Evolutionary conservation across 2,329 filamentous ascomycete species (phyloP).

Genomic region (Metarhizium album): DNA sequence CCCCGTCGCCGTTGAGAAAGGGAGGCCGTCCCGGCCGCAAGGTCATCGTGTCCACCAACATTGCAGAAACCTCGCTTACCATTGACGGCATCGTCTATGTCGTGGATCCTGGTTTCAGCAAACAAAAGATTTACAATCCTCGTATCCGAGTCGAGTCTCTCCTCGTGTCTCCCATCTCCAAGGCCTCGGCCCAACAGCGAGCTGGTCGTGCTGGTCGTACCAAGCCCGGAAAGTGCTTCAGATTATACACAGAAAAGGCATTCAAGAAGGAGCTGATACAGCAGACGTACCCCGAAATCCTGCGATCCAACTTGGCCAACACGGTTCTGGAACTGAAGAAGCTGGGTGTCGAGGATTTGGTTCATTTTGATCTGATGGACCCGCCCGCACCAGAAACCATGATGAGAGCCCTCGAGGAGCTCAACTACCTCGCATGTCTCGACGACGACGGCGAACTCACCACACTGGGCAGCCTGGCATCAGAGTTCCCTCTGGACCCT

Average conservation of each 20-base stretch:
- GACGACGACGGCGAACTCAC: slow-evolving; percentile 96
- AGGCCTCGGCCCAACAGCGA: slow-evolving; percentile 91
- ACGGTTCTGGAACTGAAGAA: slow-evolving; percentile 97
- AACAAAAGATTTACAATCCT: slow-evolving; percentile 98
- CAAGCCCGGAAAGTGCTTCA: slow-evolving; percentile 94
- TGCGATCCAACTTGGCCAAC: slow-evolving; percentile 87
- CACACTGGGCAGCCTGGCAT: slow-evolving; percentile 71
- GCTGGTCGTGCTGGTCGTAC: slow-evolving; percentile 99
- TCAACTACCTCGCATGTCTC: slow-evolving; percentile 93
- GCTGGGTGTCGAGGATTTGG: slow-evolving; percentile 85
- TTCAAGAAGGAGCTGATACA: slow-evolving; percentile 98
- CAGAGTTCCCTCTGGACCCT: slow-evolving; percentile 91
- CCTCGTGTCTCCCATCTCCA: slow-evolving; percentile 95
- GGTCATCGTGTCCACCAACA: slow-evolving; percentile 90
- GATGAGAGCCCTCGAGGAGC: slow-evolving; percentile 93
- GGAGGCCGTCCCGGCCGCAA: slow-evolving; percentile 87
- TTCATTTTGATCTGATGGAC: slow-evolving; percentile 98
- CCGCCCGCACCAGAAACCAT: slow-evolving; percentile 95
- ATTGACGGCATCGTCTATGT: slow-evolving; percentile 99
- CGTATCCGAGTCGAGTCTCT: slow-evolving; percentile 93
- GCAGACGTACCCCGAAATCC: slow-evolving; percentile 91
- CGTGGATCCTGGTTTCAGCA: slow-evolving; percentile 97
- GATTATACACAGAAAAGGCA: slow-evolving; percentile 85
- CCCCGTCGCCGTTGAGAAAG: slow-evolving; percentile 59
- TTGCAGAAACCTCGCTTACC: slow-evolving; percentile 92